Base-by-base conservation (phyloP, 805 yeast species). In the Lachancea kluyveri region DNA sequence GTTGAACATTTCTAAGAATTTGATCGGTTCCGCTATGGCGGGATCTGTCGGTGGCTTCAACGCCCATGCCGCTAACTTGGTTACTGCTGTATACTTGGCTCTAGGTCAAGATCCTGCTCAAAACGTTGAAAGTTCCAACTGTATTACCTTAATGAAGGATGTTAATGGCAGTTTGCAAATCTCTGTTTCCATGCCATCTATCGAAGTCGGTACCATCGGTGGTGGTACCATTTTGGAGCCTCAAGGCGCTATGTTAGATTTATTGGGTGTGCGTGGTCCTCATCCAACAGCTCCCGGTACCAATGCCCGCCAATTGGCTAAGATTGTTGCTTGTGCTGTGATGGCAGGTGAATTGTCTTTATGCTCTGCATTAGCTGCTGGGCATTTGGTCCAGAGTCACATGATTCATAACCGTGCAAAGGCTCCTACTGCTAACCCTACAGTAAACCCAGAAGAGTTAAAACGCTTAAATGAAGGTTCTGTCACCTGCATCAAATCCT, bases 91-190 rank as follows among this genome's bases (percentile, higher is more conserved):
- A 16, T 92, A 64, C 58, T 65, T 92, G 43, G 99, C 99, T 4
- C 75, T 95, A 37, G 99, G 99, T 36, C 99, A 92, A 67, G 99
- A 92, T 62, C 98, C 99, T n/a, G 98, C 98, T 2, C 98, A 92
- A 65, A 92, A 92, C 54, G 96, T 92, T 32, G 99, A 90, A 65
- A 79, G 94, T 39, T 86, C 96, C 19, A 90, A 88, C 63, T 92
- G 99, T 79, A 90, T 92, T 38, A 92, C 99, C 1, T 68, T 92
- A 45, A 88, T 92, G 94, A 78, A 79, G 50, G 86, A 83, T 56
- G 68, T 69, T 30, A 68, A 71, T 24, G 98, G 96, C 9, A 84
- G 85, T 52, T 70, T 92, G 53, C 80, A 76, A 46, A 81, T 92
- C 23, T 84, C 96, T 2, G 98, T 92, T n/a, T 85, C 97, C 4